Evolutionary conservation across 2,329 filamentous ascomycete species (phyloP), one percentile per base, ranked within the genome.

Genomic region (Rhinocladiella similis): DNA sequence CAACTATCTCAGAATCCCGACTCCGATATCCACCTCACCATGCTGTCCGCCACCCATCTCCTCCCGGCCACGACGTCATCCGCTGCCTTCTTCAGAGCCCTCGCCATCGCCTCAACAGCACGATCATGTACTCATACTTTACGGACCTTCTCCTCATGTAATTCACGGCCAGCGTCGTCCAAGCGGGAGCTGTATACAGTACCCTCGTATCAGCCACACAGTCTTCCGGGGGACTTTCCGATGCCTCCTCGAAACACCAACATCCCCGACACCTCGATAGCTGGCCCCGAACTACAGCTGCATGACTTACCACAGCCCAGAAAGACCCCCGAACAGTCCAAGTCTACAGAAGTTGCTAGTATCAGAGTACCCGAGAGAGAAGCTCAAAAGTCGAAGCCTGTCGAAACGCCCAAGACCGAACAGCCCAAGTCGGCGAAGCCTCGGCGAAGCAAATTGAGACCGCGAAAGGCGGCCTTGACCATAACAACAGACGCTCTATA

Each of bases 381-480:
- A 69, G 83, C 86, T 1, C 88, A 91, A 69, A 87, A 84, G 68
- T 75, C 84, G 33, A 85, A 84, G 67, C 75, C 82, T 10, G 70
- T 74, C 52, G 42, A 49, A 22, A 41, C 41, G 29, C 27, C 56
- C 12, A 56, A 54, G 19, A 35, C 56, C 22, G 50, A 52, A 29
- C 53, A 62, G 35, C 38, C 68, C 16, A 62, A 56, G 63, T 63
- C 77, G 12, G 69, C 79, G 16, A 80, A 84, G 66, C 81, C 85
- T 16, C 57, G 59, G 43, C 83, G 83, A 63, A 79, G 77, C 68
- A 91, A 87, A 70, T 80, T 96, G 29, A 83, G 87, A 36, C 83
- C 93, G 12, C 86, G 92, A 55, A 97, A 97, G 77, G 92, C 94
- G 1, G 91, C 93, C 1, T 93, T 99, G 79, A 90, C 84, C 64